Conservation (phyloP, 768 basidiomycete genomes). For the Lepiota venenata region DNA sequence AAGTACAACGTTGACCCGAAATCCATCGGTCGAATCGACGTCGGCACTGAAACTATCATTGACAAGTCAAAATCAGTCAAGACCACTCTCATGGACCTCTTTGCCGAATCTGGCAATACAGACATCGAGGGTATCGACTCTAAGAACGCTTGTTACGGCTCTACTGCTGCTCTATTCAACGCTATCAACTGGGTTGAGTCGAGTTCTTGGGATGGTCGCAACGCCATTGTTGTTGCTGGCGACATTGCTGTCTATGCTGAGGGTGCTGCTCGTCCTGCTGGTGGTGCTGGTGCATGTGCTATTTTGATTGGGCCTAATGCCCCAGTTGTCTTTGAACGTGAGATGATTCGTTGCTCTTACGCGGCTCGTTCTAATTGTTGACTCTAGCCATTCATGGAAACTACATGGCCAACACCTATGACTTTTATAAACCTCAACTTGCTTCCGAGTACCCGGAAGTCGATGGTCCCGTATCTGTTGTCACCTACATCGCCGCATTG, state of each 20-base stretch:
- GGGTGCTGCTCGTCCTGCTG: slow-evolving; percentile 91
- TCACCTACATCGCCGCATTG: slow-evolving; percentile 91
- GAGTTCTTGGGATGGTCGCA: slow-evolving; percentile 94
- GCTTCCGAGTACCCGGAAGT: slow-evolving; percentile 95
- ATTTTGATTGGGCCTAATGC: slow-evolving; percentile 96
- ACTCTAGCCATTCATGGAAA: slow-evolving; percentile 87
- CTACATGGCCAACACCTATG: slow-evolving; percentile 97
- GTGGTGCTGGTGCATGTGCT: slow-evolving; percentile 94
- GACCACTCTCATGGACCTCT: slow-evolving; percentile 98
- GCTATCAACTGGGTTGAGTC: slow-evolving; percentile 98
- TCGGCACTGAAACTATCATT: slow-evolving; percentile 98
- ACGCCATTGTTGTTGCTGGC: slow-evolving; percentile 94
- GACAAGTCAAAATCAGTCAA: slow-evolving; percentile 99
- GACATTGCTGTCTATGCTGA: slow-evolving; percentile 99
- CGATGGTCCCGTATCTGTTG: slow-evolving; percentile 94
- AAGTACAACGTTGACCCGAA: slow-evolving; percentile 96
- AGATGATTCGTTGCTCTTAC: slow-evolving; percentile 30
- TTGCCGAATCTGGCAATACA: slow-evolving; percentile 86
- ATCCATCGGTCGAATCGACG: slow-evolving; percentile 96
- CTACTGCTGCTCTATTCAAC: slow-evolving; percentile 98
- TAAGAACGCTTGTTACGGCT: slow-evolving; percentile 99
- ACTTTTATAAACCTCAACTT: slow-evolving; percentile 98
- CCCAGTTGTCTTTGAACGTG: slow-evolving; percentile 92
- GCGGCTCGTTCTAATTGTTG: slow-evolving; percentile 12
- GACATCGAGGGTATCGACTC: slow-evolving; percentile 99